Conservation (phyloP, 169 alveolate genomes). For the Besnoitia besnoiti region DNA sequence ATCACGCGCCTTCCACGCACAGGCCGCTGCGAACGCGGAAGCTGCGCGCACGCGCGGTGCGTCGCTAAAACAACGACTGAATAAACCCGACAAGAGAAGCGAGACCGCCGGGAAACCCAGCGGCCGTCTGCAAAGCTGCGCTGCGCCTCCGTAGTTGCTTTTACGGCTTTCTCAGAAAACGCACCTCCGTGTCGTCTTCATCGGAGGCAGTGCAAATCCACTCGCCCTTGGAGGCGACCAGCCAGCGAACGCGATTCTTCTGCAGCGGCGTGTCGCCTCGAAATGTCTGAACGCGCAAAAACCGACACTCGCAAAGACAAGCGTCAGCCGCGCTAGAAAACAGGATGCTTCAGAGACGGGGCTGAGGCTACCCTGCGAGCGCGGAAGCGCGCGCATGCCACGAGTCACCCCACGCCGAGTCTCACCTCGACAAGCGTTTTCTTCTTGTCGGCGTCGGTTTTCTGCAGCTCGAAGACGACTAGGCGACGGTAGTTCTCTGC, state of each 20-base stretch:
- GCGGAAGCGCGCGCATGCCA: too few relatives aligned
- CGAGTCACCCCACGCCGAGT: background rate
- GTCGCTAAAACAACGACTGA: too few relatives aligned
- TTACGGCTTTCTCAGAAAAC: background rate
- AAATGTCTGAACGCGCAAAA: background rate
- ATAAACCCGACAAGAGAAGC: too few relatives aligned
- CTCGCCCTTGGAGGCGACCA: slow-evolving; percentile 2
- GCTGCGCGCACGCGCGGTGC: too few relatives aligned
- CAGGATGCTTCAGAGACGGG: background rate
- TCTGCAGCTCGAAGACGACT: slow-evolving; percentile 13
- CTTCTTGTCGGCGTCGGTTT: background rate
- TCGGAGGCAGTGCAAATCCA: slow-evolving; percentile 23
- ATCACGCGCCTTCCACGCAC: too few relatives aligned
- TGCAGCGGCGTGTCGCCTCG: slow-evolving; percentile 15
- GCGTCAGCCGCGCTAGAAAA: background rate
- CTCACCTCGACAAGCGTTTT: background rate
- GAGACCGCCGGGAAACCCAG: too few relatives aligned
- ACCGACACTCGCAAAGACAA: background rate
- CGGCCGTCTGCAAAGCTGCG: too few relatives aligned
- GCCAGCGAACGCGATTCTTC: slow-evolving; percentile 3
- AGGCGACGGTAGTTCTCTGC: background rate
- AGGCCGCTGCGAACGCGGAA: background rate
- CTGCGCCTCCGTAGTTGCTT: too few relatives aligned
- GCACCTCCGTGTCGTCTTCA: slow-evolving; percentile 30
- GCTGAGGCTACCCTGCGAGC: background rate